Base-by-base conservation (phyloP, 345 rosid species). In the Lepidium sativum region DNA sequence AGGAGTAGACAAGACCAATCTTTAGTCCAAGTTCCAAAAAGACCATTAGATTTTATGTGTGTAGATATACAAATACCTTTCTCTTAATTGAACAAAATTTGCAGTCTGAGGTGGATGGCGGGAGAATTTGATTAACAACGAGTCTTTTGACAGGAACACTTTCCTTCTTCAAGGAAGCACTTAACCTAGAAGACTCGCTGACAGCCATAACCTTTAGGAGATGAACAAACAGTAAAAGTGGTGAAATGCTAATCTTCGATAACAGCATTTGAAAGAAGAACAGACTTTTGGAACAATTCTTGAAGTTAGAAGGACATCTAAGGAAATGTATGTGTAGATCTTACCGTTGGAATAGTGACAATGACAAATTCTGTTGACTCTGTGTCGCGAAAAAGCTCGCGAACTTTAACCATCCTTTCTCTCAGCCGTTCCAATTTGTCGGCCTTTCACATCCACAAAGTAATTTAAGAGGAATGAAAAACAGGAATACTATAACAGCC, bases 351-450 rank as follows among this genome's bases (percentile, higher is more conserved):
- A 64, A 90, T 94, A 60, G 99, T 94, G 29, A 94, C 95, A 58
- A 94, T 88, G 61, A 94, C 91, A 45, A 94, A 94, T 62, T 94
- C 97, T 7, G 99, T 94, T 29, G 99, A 82, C 51, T 94, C 89
- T 5, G 82, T 74, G 78, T 90, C 89, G 55, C 87, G 96, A 23
- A 94, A 94, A 66, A 94, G 99, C 54, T 94, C 99, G 4, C 96
- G 82, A 60, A 94, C 99, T 90, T 94, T 90, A 59, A 94, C 65
- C 99, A 94, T 94, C 77, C 96, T 90, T 52, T 94, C 95, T 80
- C 99, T 82, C 21, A 94, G 77, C 25, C 45, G 54, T 84, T 94
- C 96, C 80, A 90, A 77, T 77, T 88, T 94, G 83, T 86, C 86
- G 17, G 92, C 78, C 99, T 94, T 73, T 51, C 14, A 58, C 49